Percentiles rank a stretch among this genome's conserved stretches.
Evolutionary conservation across 345 rosid genomes (phyloP).

Genomic region (Citrus maxima): DNA sequence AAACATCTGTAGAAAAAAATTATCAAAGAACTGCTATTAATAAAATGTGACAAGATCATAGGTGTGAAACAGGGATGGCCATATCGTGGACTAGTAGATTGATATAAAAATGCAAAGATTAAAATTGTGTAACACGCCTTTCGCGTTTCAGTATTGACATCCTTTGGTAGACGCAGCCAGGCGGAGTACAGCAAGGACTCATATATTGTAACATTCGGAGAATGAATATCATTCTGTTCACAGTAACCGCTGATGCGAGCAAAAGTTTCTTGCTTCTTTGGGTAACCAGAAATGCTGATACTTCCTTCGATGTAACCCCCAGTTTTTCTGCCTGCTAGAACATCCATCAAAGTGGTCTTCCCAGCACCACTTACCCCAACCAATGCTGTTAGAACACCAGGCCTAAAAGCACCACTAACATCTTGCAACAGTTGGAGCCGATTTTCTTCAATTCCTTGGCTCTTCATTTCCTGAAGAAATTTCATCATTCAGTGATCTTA

Average conservation of each 20-base stretch:
- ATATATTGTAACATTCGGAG: constrained; percentile 67
- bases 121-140: constrained; percentile 24
- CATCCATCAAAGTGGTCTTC: constrained; percentile 85
- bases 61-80: neutral
- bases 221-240: constrained; percentile 83
- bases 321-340: constrained; percentile 68
- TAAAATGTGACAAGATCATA: neutral
- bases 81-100: too few species aligned
- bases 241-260: constrained; percentile 77
- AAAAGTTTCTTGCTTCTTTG: constrained; percentile 73
- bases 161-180: constrained; percentile 66
- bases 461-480: constrained; percentile 62
- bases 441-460: constrained; percentile 52
- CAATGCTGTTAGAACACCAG: constrained; percentile 70
- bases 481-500: neutral
- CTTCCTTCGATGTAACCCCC: constrained; percentile 69
- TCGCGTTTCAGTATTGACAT: constrained; percentile 33
- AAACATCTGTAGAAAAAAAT: constrained; percentile 39
- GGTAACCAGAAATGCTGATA: constrained; percentile 69
- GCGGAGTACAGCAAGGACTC: constrained; percentile 78
- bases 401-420: constrained; percentile 78
- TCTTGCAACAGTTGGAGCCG: constrained; percentile 59
- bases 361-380: constrained; percentile 92
- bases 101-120: neutral
- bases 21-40: neutral